These are phyloP conservation scores for Blastobotrys terrestris DNA, from an alignment of 805 yeast genomes.

Conservation along the genomic window DNA sequence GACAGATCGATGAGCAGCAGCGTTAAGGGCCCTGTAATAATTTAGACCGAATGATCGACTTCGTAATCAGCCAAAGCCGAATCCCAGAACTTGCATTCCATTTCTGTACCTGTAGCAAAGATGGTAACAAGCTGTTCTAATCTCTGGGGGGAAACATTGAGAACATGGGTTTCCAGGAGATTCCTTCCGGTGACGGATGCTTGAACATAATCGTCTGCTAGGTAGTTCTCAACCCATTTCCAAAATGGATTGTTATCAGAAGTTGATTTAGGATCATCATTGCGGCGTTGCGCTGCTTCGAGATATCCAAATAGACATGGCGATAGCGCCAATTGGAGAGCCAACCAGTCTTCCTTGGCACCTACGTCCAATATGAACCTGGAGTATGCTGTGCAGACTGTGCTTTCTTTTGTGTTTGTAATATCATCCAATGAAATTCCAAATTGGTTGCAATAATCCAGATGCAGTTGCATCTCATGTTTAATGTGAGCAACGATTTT, in stretches of 20 bases:
- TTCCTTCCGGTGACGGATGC: slow-evolving; percentile 48
- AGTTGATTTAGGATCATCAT: slow-evolving; percentile 23
- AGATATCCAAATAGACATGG: slow-evolving; percentile 74
- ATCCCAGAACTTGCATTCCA: slow-evolving; percentile 69
- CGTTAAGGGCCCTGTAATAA: not conserved
- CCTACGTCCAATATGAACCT: slow-evolving; percentile 53
- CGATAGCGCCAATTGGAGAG: slow-evolving; percentile 59
- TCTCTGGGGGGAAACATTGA: slow-evolving; percentile 38
- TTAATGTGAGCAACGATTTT: slow-evolving; percentile 46
- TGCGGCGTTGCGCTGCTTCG: slow-evolving; percentile 43
- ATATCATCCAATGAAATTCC: slow-evolving; percentile 40
- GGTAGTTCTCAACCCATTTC: slow-evolving; percentile 60
- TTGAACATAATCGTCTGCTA: slow-evolving; percentile 48
- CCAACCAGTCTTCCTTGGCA: slow-evolving; percentile 51
- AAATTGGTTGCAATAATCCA: slow-evolving; percentile 40
- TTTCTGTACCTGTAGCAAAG: slow-evolving; percentile 49
- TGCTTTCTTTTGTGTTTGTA: slow-evolving; percentile 41
- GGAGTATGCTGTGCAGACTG: slow-evolving; percentile 56
- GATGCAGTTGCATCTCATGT: slow-evolving; percentile 52
- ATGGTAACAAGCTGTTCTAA: slow-evolving; percentile 48
- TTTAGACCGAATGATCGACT: not conserved
- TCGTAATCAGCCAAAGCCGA: slow-evolving; percentile 11
- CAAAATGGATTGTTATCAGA: slow-evolving; percentile 25
- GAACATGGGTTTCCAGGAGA: slow-evolving; percentile 41
- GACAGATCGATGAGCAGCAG: not conserved